Evolutionary conservation across 305 asterid genomes (phyloP).

Genomic region (Fraxinus sp.): DNA sequence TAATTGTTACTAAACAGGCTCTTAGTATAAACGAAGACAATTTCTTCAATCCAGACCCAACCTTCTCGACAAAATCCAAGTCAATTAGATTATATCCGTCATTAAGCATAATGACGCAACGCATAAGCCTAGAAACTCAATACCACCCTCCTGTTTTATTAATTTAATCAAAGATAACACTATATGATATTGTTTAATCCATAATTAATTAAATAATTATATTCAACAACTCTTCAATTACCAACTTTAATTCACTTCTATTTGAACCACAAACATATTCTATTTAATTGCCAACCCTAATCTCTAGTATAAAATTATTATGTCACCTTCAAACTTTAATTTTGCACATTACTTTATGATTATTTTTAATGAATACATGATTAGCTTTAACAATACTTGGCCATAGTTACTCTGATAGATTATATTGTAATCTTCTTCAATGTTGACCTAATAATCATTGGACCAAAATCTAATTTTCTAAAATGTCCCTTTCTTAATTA

Average conservation of each 20-base stretch:
- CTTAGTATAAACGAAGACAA: neutral
- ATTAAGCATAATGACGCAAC: neutral
- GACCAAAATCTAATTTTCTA: neutral
- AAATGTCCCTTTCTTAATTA: neutral
- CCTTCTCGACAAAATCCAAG: neutral
- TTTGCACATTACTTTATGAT: constrained; percentile 18
- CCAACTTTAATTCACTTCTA: constrained; percentile 31
- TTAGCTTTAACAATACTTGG: constrained; percentile 30
- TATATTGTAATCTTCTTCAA: constrained; percentile 26
- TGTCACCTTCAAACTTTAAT: constrained; percentile 23
- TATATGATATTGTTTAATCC: neutral
- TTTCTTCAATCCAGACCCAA: neutral
- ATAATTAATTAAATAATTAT: constrained; percentile 45
- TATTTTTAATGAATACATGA: constrained; percentile 13
- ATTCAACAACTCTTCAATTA: constrained; percentile 31
- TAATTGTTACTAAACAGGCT: too few relatives aligned
- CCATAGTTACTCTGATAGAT: constrained; percentile 32
- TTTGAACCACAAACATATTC: constrained; percentile 42
- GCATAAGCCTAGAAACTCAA: constrained; percentile 11
- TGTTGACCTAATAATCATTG: constrained; percentile 19
- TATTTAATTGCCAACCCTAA: constrained; percentile 27
- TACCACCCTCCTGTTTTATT: neutral
- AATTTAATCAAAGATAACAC: neutral
- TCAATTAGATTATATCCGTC: neutral
- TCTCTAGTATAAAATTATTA: constrained; percentile 13